Evolutionary conservation across 805 yeast genomes (phyloP).

Genomic region (Pachysolen tannophilus): DNA sequence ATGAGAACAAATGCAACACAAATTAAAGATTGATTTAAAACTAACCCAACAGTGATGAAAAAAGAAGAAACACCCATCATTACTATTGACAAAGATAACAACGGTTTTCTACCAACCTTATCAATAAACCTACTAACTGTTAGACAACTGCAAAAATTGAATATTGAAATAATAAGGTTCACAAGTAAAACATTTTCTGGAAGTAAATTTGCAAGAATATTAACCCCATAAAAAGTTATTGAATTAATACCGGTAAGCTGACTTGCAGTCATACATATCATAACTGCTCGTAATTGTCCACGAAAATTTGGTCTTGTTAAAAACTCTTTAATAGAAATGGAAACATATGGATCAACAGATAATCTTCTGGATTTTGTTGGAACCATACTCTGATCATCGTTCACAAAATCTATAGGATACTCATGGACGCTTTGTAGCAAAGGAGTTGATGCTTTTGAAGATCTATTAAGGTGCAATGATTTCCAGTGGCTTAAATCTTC

Average conservation of each 20-base stretch:
- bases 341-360: slow-evolving; percentile 22
- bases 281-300: slow-evolving; percentile 19
- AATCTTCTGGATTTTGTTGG: slow-evolving; percentile 18
- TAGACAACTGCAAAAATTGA: slow-evolving; percentile 4
- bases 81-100: slow-evolving; percentile 27
- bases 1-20: slow-evolving; percentile 4
- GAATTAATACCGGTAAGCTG: slow-evolving; percentile 37
- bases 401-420: too few relatives aligned
- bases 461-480: background rate
- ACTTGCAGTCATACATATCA: slow-evolving; percentile 30
- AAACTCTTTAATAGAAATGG: slow-evolving; percentile 14
- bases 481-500: slow-evolving; percentile 9
- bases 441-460: background rate
- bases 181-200: slow-evolving; percentile 22
- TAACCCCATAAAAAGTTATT: slow-evolving; percentile 34
- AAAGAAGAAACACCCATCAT: slow-evolving; percentile 17
- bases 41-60: slow-evolving; percentile 2
- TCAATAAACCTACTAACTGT: slow-evolving; percentile 18
- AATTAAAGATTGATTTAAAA: background rate
- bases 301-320: slow-evolving; percentile 17
- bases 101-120: slow-evolving; percentile 32
- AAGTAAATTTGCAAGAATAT: slow-evolving; percentile 30
- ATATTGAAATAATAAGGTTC: slow-evolving; percentile 6
- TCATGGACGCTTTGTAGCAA: too few relatives aligned
- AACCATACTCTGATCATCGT: slow-evolving; percentile 4